A percentile compares a stretch with the other conserved stretches of the same genome.
Evolutionary conservation across 2,329 filamentous ascomycete genomes (phyloP).

Genomic region (Pseudocercospora pini-densiflorae): DNA sequence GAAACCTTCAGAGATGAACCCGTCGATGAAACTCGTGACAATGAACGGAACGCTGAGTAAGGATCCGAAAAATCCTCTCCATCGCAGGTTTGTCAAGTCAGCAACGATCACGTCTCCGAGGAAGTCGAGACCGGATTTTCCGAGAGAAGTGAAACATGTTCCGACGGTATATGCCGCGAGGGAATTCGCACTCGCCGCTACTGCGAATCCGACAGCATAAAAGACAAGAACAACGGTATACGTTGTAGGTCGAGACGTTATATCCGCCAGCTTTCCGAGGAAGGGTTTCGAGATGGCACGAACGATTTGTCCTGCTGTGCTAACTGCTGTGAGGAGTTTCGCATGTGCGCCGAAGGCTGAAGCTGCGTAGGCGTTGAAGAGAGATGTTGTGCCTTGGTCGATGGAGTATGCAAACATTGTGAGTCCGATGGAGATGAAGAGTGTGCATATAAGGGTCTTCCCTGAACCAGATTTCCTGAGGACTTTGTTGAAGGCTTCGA

Average conservation of each 20-base stretch:
- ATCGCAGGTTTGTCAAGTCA: slow-evolving; percentile 37
- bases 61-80: slow-evolving; percentile 37
- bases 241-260: slow-evolving; percentile 37
- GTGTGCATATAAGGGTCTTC: slow-evolving; percentile 28
- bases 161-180: slow-evolving; percentile 36
- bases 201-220: slow-evolving; percentile 30
- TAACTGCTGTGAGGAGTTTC: slow-evolving; percentile 11
- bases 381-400: slow-evolving; percentile 21
- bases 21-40: slow-evolving; percentile 48
- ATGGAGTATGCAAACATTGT: slow-evolving; percentile 39
- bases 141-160: slow-evolving; percentile 35
- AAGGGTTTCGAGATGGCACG: slow-evolving; percentile 22
- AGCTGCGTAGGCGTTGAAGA: slow-evolving; percentile 18
- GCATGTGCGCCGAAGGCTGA: slow-evolving; percentile 11
- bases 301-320: slow-evolving; percentile 15
- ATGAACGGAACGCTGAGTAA: slow-evolving; percentile 41
- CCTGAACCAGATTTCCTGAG: slow-evolving; percentile 34
- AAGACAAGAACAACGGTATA: slow-evolving; percentile 46
- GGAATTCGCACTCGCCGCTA: slow-evolving; percentile 10
- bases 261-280: slow-evolving; percentile 22
- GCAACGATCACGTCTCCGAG: slow-evolving; percentile 38
- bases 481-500: slow-evolving; percentile 37
- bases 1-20: slow-evolving; percentile 49
- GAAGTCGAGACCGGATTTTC: slow-evolving; percentile 38
- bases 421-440: slow-evolving; percentile 32